Base-by-base conservation (phyloP, 257 asterid genomes). In the Nicotiana sylvestris region DNA sequence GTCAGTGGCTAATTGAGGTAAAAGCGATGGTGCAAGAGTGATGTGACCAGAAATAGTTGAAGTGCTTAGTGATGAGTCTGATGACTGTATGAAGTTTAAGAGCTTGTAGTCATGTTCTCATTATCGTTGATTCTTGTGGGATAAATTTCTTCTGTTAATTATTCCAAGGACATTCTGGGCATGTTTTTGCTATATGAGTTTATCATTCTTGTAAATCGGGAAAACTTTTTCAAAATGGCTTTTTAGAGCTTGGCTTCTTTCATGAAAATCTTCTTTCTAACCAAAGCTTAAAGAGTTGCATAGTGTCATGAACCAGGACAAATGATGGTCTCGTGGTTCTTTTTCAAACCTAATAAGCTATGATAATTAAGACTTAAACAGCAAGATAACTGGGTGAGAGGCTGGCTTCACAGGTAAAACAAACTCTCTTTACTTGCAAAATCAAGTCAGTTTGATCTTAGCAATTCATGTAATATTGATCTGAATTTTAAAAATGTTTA, bases 1-100 rank as follows among this genome's bases (percentile, higher is more conserved):
- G 78, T 72, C 78, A 70, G 78, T 43, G 46, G 37, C 35, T 70
- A 46, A 70, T 43, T 70, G 78, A 43, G 79, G 79, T 74, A 25
- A 49, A 49, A 74, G 62, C 29, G 27, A 16, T 74, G 25, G 62
- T 29, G 37, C 57, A 32, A 27, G 79, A 60, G 79, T 49, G 29
- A 74, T 46, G 62, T 49, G 43, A 74, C 56, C 58, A 70, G 51
- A 70, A 70, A 70, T 43, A 70, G 62, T 7, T 74, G 61, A 74
- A 60, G 79, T 25, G 61, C 39, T 46, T 49, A 49, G 79, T 25
- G 62, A 17, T 11, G 62, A 74, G 62, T 74, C 39, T 74, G 79
- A 46, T 74, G 79, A 49, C 39, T n/a, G 13, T 46, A 25, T 72
- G 78, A 46, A 74, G 79, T 74, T 29, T 70, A 43, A 43, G 58